Percentiles rank a stretch among this genome's conserved stretches.
These are phyloP conservation scores for Chlorella sp. DNA, from an alignment of 139 green algal species.

Conservation along the genomic window DNA sequence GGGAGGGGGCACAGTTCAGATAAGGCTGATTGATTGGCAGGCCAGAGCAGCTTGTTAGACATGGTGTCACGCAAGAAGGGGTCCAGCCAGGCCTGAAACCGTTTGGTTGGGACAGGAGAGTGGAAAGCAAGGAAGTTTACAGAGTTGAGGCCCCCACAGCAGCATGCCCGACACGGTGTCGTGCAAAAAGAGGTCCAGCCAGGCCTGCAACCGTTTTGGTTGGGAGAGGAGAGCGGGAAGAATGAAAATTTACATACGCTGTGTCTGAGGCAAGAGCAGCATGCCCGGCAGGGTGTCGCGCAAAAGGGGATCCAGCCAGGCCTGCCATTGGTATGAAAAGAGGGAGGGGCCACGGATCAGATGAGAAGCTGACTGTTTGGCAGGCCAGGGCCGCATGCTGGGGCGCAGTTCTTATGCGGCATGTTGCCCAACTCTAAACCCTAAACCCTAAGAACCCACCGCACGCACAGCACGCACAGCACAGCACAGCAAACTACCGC, in stretches of 20 bases:
- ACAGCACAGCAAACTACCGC: too few relatives aligned
- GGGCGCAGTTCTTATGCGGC: too few relatives aligned
- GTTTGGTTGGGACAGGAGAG: too few relatives aligned
- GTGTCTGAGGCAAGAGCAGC: slow-evolving; percentile 74
- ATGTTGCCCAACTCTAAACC: too few relatives aligned
- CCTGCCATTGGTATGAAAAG: too few relatives aligned
- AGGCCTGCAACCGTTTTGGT: too few relatives aligned
- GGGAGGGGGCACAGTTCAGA: background rate
- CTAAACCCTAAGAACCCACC: too few relatives aligned
- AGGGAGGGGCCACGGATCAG: background rate
- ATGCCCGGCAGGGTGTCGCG: slow-evolving; percentile 54
- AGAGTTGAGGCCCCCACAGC: background rate
- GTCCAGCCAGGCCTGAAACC: background rate
- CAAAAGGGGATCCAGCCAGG: slow-evolving; percentile 73
- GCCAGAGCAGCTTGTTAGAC: slow-evolving; percentile 65
- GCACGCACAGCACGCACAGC: too few relatives aligned
- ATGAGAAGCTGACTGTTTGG: background rate
- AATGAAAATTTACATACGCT: too few relatives aligned
- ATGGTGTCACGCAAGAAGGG: background rate
- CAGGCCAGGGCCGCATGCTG: background rate
- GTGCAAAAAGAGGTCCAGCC: too few relatives aligned
- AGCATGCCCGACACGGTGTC: background rate
- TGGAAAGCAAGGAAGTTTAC: too few relatives aligned
- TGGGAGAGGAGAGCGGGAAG: too few relatives aligned
- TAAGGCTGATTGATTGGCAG: background rate